Conservation (phyloP, 202 grass and related monocot genomes). For the Zizania palustris region DNA sequence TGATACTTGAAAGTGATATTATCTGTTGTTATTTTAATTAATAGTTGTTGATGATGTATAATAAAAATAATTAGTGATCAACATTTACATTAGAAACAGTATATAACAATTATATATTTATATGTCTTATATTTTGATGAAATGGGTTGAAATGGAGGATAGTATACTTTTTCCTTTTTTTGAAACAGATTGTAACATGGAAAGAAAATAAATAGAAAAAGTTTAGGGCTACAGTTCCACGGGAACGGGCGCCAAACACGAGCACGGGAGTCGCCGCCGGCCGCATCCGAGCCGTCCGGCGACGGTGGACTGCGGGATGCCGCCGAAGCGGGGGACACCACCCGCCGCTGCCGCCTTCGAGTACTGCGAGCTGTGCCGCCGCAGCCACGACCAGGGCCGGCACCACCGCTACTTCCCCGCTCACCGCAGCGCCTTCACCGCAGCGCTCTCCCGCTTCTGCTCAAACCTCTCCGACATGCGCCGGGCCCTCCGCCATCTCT, state of each 20-base stretch:
- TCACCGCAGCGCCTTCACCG: conserved; percentile 48
- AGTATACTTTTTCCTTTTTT: too few relatives aligned
- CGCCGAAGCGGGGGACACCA: conserved; percentile 31
- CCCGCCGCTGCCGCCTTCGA: conserved; percentile 43
- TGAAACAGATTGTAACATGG: too few relatives aligned
- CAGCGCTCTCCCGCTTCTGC: conserved; percentile 64
- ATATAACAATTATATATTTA: too few relatives aligned
- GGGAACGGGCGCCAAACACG: background rate
- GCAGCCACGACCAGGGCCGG: conserved; percentile 78
- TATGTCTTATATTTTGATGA: too few relatives aligned
- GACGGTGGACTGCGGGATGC: conserved; percentile 9
- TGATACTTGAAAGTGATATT: too few relatives aligned
- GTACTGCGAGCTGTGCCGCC: conserved; percentile 77
- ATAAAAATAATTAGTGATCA: too few relatives aligned
- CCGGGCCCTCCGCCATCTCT: conserved; percentile 49
- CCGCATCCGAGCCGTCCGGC: background rate
- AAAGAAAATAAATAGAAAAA: too few relatives aligned
- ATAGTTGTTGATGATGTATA: too few relatives aligned
- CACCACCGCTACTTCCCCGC: conserved; percentile 71
- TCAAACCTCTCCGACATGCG: conserved; percentile 67
- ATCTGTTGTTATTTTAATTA: too few relatives aligned
- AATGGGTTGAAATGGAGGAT: too few relatives aligned
- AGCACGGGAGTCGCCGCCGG: background rate
- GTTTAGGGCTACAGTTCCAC: too few relatives aligned
- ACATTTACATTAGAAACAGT: too few relatives aligned